Base-by-base conservation (phyloP, 2,329 filamentous ascomycete genomes). In the Arthrobotrys iridis region DNA sequence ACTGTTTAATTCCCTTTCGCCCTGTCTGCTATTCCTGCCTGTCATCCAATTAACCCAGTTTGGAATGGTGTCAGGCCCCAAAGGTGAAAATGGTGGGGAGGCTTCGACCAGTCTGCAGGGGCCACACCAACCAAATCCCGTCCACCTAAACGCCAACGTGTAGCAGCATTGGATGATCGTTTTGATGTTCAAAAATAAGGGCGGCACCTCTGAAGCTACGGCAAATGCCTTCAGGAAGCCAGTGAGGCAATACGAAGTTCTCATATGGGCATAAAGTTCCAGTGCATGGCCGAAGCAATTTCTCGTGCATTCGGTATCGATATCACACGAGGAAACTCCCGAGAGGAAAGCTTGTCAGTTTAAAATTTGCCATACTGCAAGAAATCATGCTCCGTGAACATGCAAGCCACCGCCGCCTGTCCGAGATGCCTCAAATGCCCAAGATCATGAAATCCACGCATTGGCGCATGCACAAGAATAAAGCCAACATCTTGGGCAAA, bases 131-230 rank as follows among this genome's bases (percentile, higher is more conserved):
- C 50, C 45, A 55, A 62, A 55, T 55, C 45, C 45, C 55, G 45
- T 63, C 57, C 46, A 46, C 33, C 26, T 45, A 40, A 55, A 45
- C 66, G 66, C 66, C 66, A 71, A 71, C 57, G 66, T 71, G 66
- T 71, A 71, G 57, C 66, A 71, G 57, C 35, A 37, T 57, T 41
- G 46, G 41, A 11, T n/a, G 37, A 58, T 58, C 43, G 24, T 41
- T 65, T 45, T n/a, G n/a, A n/a, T 20, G n/a, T n/a, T n/a, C 5
- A 18, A 46, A 26, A 26, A 46, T 11, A 8, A 52, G 24, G 11
- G 48, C n/a, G 22, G 6, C 20, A 30, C 20, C 5, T 11, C 10
- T 48, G 18, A 8, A 15, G 18, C 18, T 5, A n/a, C n/a, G n/a
- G 7, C n/a, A 10, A 2, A 15, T n/a, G n/a, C n/a, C n/a, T n/a